These are phyloP conservation scores for Butyriboletus appendiculatus DNA, from an alignment of 1,284 basidiomycete genomes.

Conservation along the genomic window DNA sequence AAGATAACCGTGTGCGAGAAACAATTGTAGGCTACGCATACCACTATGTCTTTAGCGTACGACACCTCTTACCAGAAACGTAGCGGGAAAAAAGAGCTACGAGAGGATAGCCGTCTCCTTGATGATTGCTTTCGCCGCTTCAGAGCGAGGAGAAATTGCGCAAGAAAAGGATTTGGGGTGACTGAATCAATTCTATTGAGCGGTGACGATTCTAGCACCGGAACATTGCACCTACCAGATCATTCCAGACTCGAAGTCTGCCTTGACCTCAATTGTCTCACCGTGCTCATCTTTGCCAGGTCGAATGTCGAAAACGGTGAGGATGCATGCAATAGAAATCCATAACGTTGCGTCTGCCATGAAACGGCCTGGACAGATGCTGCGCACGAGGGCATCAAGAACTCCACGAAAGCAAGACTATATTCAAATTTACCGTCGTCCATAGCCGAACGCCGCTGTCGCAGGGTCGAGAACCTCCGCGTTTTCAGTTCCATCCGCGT, in stretches of 20 bases:
- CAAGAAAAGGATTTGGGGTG: slow-evolving; percentile 34
- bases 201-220: not conserved
- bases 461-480: slow-evolving; percentile 41
- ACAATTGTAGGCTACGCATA: not conserved
- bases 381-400: slow-evolving; percentile 12
- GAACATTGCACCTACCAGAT: slow-evolving; percentile 39
- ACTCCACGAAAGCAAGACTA: not conserved
- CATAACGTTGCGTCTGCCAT: slow-evolving; percentile 50
- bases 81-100: slow-evolving; percentile 1
- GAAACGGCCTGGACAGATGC: slow-evolving; percentile 51
- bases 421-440: slow-evolving; percentile 37
- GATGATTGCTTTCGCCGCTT: slow-evolving; percentile 28
- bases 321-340: slow-evolving; percentile 53
- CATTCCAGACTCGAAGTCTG: slow-evolving; percentile 46
- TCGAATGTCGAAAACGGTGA: slow-evolving; percentile 44
- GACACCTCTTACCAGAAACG: not conserved
- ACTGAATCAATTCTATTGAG: slow-evolving; percentile 14
- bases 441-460: slow-evolving; percentile 49
- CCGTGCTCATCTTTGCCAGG: slow-evolving; percentile 41
- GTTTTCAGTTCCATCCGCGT: slow-evolving; percentile 32
- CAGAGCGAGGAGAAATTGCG: slow-evolving; percentile 35
- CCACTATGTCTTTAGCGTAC: not conserved
- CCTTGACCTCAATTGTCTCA: slow-evolving; percentile 30
- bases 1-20: slow-evolving; percentile 41
- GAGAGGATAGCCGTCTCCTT: slow-evolving; percentile 30